These are phyloP conservation scores for Balamuthia mandrillaris DNA, from an alignment of 208 protist species.

Conservation along the genomic window DNA sequence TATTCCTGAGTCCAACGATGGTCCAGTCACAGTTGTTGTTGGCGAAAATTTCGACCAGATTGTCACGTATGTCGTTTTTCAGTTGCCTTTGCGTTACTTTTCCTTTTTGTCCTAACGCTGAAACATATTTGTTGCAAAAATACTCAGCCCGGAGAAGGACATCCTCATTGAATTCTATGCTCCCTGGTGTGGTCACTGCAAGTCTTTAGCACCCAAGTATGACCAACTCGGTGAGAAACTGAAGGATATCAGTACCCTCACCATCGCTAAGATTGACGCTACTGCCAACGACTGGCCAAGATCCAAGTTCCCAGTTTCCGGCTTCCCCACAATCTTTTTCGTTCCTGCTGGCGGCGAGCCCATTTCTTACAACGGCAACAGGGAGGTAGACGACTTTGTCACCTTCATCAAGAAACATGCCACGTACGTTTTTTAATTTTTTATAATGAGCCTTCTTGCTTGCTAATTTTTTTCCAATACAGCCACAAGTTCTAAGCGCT, in stretches of 20 bases:
- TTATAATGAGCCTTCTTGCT: no score
- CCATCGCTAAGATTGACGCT: constrained; percentile 68
- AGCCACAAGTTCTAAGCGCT: no score
- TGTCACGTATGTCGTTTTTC: no score
- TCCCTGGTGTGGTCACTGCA: constrained; percentile 94
- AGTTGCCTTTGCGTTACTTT: no score
- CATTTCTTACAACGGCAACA: constrained; percentile 43
- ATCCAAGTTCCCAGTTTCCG: constrained; percentile 30
- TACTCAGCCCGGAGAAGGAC: constrained; percentile 68
- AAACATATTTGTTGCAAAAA: not conserved
- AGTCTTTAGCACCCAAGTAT: constrained; percentile 78
- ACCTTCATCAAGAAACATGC: constrained; percentile 30
- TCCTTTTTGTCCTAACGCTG: not conserved
- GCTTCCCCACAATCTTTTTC: constrained; percentile 65
- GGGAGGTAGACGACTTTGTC: constrained; percentile 12
- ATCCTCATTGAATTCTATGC: constrained; percentile 94
- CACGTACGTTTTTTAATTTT: no score
- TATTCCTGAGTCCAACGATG: not conserved
- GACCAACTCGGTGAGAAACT: constrained; percentile 25
- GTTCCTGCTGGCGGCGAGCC: constrained; percentile 53
- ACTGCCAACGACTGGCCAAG: constrained; percentile 59
- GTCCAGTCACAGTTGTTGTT: not conserved
- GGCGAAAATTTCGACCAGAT: not conserved
- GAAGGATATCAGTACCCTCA: not conserved
- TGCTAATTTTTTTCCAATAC: no score